Evolutionary conservation across 2,329 filamentous ascomycete species (phyloP), one percentile per base, ranked within the genome.

Genomic region (Dactylellina leptospora): DNA sequence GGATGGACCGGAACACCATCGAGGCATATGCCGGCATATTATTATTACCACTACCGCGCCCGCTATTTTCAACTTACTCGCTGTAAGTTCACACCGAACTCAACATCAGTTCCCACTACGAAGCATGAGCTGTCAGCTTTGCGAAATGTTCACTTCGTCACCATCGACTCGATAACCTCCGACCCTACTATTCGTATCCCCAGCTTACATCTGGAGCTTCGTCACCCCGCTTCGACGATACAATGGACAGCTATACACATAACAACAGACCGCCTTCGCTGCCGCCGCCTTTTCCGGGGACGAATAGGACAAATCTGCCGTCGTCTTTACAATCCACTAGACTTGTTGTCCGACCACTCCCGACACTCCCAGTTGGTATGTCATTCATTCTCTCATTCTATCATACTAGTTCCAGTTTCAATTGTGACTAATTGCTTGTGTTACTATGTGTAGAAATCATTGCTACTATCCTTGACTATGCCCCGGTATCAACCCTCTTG

Each of bases 381-480:
- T 59, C n/a, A n/a, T n/a, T 18, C n/a, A 23, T 36, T 16, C 44
- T 28, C 48, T 13, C 10, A 30, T 20, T 44, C 18, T 28, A 10
- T 20, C 5, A 40, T 20, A 25, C 28, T 10, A 5, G 6, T 33
- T 11, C 23, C 22, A 28, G 16, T 5, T 33, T 23, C 18, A 18
- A 25, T 38, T 3, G 6, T 44, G 10, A 22, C 60, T 64, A 16
- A 56, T 53, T 51, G 51, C 73, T 42, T 74, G 59, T 33, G 54
- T 69, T 45, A 8, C 11, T 22, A 11, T 18, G 6, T 30, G 3
- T 78, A 91, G 93, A 97, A 82, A 91, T 97, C 75, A 86, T 97
- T 76, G 89, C 90, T 27, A 85, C 88, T 0, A 92, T 99, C 75
- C 86, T 99, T 78, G 92, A 97, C 78, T 92, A 96, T 81, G 86